phyloP scores from a whole-genome alignment of 2,329 filamentous ascomycete species.

The Phaeophleospora eucalypticola region DNA sequence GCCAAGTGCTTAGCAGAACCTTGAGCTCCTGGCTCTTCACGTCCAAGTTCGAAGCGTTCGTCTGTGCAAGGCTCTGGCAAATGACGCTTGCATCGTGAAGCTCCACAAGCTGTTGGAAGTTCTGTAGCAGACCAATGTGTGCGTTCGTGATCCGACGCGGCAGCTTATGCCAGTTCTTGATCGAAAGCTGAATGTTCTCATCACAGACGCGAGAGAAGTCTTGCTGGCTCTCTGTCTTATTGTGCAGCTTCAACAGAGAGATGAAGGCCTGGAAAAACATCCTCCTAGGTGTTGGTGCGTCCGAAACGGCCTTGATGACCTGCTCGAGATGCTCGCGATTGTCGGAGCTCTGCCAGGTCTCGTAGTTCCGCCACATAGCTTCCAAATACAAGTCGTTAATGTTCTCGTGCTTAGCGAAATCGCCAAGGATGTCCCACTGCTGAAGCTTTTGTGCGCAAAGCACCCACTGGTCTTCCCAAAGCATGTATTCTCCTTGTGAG shows the following conservation, averaged over 20 bases:
- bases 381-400: slow-evolving; percentile 94
- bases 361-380: slow-evolving; percentile 90
- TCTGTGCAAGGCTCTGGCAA: slow-evolving; percentile 81
- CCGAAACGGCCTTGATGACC: slow-evolving; percentile 94
- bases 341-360: slow-evolving; percentile 85
- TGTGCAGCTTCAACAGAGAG: slow-evolving; percentile 88
- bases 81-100: slow-evolving; percentile 97
- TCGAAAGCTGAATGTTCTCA: slow-evolving; percentile 93
- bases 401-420: slow-evolving; percentile 98
- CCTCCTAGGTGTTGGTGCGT: slow-evolving; percentile 87
- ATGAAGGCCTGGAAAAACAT: slow-evolving; percentile 99
- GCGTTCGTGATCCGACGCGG: slow-evolving; percentile 89
- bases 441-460: slow-evolving; percentile 96
- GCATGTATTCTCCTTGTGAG: slow-evolving; percentile 93
- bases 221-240: slow-evolving; percentile 71
- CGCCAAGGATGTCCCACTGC: slow-evolving; percentile 96
- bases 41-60: slow-evolving; percentile 80
- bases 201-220: slow-evolving; percentile 92
- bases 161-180: slow-evolving; percentile 98
- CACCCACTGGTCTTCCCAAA: slow-evolving; percentile 99
- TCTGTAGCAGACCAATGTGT: slow-evolving; percentile 89
- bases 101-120: slow-evolving; percentile 97
- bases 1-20: slow-evolving; percentile 87
- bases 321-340: slow-evolving; percentile 86
- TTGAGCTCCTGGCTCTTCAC: slow-evolving; percentile 95